A percentile compares a stretch with the other conserved stretches of the same genome.
Evolutionary conservation across 139 green algal genomes (phyloP).

Genomic region (Gonium pectorale): DNA sequence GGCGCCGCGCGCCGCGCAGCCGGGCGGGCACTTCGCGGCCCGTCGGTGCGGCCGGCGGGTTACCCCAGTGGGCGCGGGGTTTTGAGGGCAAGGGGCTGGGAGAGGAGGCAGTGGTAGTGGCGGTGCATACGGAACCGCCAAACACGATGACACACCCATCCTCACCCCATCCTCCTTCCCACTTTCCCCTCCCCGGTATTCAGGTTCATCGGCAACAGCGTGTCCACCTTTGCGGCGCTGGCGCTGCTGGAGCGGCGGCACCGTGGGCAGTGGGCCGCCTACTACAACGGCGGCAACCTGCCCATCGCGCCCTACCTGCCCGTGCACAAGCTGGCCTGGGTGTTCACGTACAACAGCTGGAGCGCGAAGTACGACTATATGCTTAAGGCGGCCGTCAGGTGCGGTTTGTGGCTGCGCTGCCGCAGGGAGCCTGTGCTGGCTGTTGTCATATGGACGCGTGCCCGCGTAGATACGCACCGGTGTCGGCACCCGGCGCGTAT

Average conservation of each 20-base stretch:
- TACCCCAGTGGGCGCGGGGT: too few species aligned
- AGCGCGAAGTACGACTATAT: constrained; percentile 55
- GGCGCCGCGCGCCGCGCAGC: too few species aligned
- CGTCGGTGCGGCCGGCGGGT: too few species aligned
- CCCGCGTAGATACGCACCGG: too few species aligned
- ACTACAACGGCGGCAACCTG: constrained; percentile 71
- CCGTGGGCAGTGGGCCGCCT: constrained; percentile 46
- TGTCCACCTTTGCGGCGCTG: constrained; percentile 61
- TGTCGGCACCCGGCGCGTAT: too few species aligned
- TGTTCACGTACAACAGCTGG: constrained; percentile 61
- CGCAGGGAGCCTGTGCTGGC: background rate
- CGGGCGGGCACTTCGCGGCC: too few species aligned
- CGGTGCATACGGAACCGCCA: too few species aligned
- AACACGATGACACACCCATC: background rate
- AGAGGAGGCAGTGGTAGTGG: too few species aligned
- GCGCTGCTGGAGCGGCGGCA: constrained; percentile 67
- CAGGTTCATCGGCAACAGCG: constrained; percentile 64
- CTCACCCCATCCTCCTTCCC: background rate
- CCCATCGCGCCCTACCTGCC: constrained; percentile 43
- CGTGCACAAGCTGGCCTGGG: constrained; percentile 53
- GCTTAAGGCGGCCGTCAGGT: constrained; percentile 55
- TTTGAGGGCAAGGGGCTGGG: too few species aligned
- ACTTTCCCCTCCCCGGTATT: background rate
- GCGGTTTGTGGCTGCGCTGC: background rate
- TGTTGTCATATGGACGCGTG: background rate